Evolutionary conservation across 78 protist genomes (phyloP), one percentile per base, ranked within the genome.

Genomic region (slime mould (Dictyostelium discoideum)): DNA sequence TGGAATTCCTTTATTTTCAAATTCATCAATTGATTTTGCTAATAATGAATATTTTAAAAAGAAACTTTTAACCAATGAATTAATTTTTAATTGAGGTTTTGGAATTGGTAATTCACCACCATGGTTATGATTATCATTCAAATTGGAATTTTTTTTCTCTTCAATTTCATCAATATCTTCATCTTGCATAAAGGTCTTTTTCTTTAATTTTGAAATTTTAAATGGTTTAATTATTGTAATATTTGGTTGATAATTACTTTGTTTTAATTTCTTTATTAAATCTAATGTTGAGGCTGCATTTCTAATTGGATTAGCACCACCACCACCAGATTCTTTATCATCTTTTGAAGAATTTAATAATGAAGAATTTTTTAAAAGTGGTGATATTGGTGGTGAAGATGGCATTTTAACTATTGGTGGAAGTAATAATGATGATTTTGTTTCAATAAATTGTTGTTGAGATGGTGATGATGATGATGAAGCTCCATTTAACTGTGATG

Each of bases 141-240:
- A 8, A 26, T 67, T 67, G n/a, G 20, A 67, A 24, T 26, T 11
- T 26, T n/a, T 69, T 26, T 6, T 9, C 9, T 69, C 18, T 3
- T 69, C 39, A 69, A 26, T 69, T 24, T 29, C 77, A 26, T 69
- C 39, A 8, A 69, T 24, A 69, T 69, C 76, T 24, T 67, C 77
- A 69, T 69, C 77, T n/a, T 60, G 69, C 69, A 60, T 60, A 20
- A 69, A 69, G 13, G 24, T n/a, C 6, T 26, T 69, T 26, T 65
- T 69, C 13, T 69, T 69, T 69, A 69, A 26, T 69, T 69, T 69
- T 69, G 77, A 69, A 69, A 69, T 69, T 69, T 69, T 69, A 69
- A 69, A 69, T 69, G 77, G 77, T 69, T 29, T 69, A 11, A 29
- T 11, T 11, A 69, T 69, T 5, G 37, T 69, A 26, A 69, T 69